phyloP scores from a whole-genome alignment of 805 yeast genomes.

The Saccharomycopsis babjevae region DNA sequence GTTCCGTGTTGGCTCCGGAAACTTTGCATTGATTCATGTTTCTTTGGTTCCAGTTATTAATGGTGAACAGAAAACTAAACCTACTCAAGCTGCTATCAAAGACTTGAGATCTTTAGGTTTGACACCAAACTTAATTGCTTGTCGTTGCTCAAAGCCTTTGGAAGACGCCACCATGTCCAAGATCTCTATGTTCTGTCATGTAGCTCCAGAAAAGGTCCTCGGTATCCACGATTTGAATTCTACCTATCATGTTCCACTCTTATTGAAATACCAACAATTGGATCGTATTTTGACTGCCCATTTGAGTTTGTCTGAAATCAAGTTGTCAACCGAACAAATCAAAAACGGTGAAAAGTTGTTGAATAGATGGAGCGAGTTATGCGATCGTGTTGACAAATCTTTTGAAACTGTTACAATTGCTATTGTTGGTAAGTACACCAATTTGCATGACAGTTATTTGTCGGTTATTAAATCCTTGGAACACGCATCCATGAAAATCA shows the following conservation, averaged over 20 bases:
- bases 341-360: slow-evolving; percentile 62
- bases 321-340: slow-evolving; percentile 39
- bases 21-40: slow-evolving; percentile 92
- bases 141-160: slow-evolving; percentile 83
- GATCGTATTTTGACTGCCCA: slow-evolving; percentile 62
- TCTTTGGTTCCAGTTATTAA: slow-evolving; percentile 96
- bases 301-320: slow-evolving; percentile 45
- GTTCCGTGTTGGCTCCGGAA: slow-evolving; percentile 89
- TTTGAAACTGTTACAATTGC: slow-evolving; percentile 88
- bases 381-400: slow-evolving; percentile 71
- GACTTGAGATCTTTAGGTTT: slow-evolving; percentile 93
- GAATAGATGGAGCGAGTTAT: slow-evolving; percentile 68
- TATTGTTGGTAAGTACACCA: slow-evolving; percentile 93
- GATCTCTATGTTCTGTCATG: slow-evolving; percentile 98
- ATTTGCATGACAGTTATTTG: slow-evolving; percentile 88
- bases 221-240: slow-evolving; percentile 96
- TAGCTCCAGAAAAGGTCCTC: slow-evolving; percentile 94
- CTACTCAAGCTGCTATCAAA: slow-evolving; percentile 97
- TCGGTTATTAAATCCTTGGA: slow-evolving; percentile 93
- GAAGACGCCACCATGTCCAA: slow-evolving; percentile 83
- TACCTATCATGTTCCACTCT: slow-evolving; percentile 92
- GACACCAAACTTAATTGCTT: slow-evolving; percentile 94
- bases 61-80: slow-evolving; percentile 98
- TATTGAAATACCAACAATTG: slow-evolving; percentile 80
- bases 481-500: slow-evolving; percentile 87